Conservation (phyloP, 208 protist genomes). For the Acanthamoeba lenticulata region DNA sequence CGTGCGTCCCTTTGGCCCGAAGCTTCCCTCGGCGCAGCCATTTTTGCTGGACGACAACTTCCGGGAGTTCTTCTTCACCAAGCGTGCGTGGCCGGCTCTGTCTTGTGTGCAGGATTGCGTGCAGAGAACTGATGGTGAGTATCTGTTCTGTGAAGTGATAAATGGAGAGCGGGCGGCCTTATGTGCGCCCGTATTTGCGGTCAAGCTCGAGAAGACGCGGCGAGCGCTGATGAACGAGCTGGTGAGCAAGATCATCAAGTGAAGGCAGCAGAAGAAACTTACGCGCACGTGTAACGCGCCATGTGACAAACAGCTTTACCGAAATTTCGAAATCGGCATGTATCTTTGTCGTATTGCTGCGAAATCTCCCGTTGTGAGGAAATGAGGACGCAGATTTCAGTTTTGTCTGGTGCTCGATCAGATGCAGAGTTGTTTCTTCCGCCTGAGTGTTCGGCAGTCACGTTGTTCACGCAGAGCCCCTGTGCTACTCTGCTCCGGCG, state of each 20-base stretch:
- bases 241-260: neutral
- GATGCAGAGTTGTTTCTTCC: neutral
- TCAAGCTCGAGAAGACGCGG: neutral
- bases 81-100: neutral
- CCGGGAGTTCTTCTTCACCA: conserved; percentile 60
- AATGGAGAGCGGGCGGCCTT: neutral
- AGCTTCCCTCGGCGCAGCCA: neutral
- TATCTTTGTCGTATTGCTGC: neutral
- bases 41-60: conserved; percentile 56
- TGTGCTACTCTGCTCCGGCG: too few relatives aligned
- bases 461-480: too few relatives aligned
- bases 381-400: neutral
- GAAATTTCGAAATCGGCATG: conserved; percentile 12
- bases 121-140: conserved; percentile 69
- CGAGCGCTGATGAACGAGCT: conserved; percentile 18
- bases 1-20: conserved; percentile 43
- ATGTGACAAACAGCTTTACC: neutral
- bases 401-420: neutral
- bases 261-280: too few relatives aligned
- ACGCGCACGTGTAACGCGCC: neutral
- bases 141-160: neutral
- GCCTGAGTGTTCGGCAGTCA: neutral
- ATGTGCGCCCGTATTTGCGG: conserved; percentile 25
- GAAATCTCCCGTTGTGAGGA: neutral
- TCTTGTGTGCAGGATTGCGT: too few relatives aligned